Conservation (phyloP, 2,329 filamentous ascomycete genomes). For the Hortaea sp. region DNA sequence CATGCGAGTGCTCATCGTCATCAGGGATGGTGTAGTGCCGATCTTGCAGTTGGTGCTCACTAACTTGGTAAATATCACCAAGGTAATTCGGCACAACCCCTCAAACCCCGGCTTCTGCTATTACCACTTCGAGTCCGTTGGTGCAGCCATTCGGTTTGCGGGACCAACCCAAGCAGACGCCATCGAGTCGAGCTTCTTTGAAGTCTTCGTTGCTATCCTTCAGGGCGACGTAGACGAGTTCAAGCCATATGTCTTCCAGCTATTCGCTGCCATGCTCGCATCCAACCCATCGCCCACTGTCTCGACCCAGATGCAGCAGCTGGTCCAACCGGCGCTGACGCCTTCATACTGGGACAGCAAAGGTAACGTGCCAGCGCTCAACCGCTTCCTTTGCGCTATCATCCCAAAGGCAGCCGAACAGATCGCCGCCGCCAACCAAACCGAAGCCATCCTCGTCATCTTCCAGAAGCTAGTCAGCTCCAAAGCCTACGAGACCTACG, state of each 20-base stretch:
- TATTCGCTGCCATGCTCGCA: constrained; percentile 84
- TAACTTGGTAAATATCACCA: constrained; percentile 80
- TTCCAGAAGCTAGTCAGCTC: constrained; percentile 80
- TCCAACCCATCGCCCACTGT: constrained; percentile 69
- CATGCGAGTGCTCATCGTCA: constrained; percentile 92
- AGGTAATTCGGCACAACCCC: constrained; percentile 85
- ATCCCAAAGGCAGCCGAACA: constrained; percentile 65
- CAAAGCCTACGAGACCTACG: constrained; percentile 76
- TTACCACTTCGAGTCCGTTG: constrained; percentile 92
- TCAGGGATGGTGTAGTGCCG: constrained; percentile 68
- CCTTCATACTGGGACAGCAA: constrained; percentile 83
- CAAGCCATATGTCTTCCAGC: constrained; percentile 90
- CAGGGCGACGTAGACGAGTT: constrained; percentile 85
- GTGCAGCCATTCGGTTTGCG: constrained; percentile 72
- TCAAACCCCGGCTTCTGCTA: constrained; percentile 98
- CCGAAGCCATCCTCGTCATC: constrained; percentile 84
- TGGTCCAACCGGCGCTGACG: constrained; percentile 68
- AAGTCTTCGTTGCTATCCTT: constrained; percentile 71
- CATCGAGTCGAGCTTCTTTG: constrained; percentile 72
- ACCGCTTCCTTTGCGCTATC: constrained; percentile 73
- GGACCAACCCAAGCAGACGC: constrained; percentile 58
- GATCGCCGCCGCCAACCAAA: constrained; percentile 68
- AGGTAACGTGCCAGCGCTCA: constrained; percentile 86
- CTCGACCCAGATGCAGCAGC: constrained; percentile 67
- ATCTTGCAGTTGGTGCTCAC: constrained; percentile 70